Evolutionary conservation across 805 yeast species (phyloP).

Genomic region (Wickerhamiella parazyma): DNA sequence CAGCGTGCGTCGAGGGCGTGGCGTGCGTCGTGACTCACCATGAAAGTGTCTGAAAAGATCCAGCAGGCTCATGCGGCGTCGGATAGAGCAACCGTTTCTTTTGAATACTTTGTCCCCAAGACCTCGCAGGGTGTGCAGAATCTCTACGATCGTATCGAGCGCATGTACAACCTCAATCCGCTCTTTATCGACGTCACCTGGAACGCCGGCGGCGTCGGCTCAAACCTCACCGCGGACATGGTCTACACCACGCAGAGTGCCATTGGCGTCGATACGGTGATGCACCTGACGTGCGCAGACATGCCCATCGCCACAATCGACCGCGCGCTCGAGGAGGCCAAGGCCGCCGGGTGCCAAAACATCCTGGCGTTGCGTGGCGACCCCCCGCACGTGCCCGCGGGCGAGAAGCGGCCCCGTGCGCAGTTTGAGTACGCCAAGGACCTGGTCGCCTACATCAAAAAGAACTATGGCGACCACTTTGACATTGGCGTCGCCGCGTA

Average conservation of each 20-base stretch:
- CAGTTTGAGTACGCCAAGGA: constrained; percentile 78
- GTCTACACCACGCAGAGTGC: constrained; percentile 83
- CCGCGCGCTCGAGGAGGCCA: constrained; percentile 72
- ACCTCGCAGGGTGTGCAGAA: constrained; percentile 95
- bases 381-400: constrained; percentile 58
- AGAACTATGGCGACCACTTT: constrained; percentile 74
- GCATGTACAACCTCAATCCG: constrained; percentile 88
- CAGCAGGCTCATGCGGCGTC: constrained; percentile 27
- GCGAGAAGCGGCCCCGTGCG: constrained; percentile 10
- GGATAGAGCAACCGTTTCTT: constrained; percentile 62
- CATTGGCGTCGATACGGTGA: constrained; percentile 86
- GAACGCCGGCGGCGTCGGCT: constrained; percentile 93
- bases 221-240: constrained; percentile 78
- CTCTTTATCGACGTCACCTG: constrained; percentile 91
- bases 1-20: not conserved
- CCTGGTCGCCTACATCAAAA: constrained; percentile 60
- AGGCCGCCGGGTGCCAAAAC: constrained; percentile 85
- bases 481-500: constrained; percentile 95
- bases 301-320: constrained; percentile 76
- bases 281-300: constrained; percentile 95
- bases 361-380: constrained; percentile 92
- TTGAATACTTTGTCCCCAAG: constrained; percentile 95
- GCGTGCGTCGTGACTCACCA: constrained; percentile 12
- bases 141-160: constrained; percentile 90
- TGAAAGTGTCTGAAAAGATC: constrained; percentile 38